Percentiles rank a stretch among this genome's conserved stretches.
Evolutionary conservation across 139 green algal species (phyloP).

Genomic region (Pedinophyceae sp.): DNA sequence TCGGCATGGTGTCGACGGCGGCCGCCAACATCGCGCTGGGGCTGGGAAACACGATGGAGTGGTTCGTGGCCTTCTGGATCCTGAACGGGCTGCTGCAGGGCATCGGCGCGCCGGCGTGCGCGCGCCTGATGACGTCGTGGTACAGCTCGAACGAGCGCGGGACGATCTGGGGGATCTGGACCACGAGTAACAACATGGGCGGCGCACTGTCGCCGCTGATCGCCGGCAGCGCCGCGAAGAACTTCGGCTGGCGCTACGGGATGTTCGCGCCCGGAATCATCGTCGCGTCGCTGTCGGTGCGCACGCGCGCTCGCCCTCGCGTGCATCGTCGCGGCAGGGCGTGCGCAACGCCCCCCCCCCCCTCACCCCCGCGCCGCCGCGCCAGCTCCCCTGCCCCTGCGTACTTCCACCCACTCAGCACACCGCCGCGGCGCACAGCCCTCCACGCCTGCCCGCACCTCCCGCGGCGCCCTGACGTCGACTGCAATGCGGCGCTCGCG

Average conservation of each 20-base stretch:
- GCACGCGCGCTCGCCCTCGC: neutral
- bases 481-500: too few species aligned
- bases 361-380: too few species aligned
- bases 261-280: slow-evolving; percentile 3
- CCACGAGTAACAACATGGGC: slow-evolving; percentile 11
- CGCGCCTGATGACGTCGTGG: neutral
- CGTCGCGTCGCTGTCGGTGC: neutral
- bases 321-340: neutral
- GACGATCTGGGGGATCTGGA: slow-evolving; percentile 57
- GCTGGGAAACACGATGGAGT: neutral
- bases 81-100: slow-evolving; percentile 2
- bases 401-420: too few species aligned
- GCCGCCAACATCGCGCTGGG: neutral
- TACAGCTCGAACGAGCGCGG: slow-evolving; percentile 10
- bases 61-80: slow-evolving; percentile 4
- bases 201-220: slow-evolving; percentile 2
- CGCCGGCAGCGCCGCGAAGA: slow-evolving; percentile 7
- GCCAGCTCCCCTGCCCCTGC: too few species aligned
- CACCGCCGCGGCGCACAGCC: too few species aligned
- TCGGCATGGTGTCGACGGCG: slow-evolving; percentile 1
- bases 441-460: too few species aligned
- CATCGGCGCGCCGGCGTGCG: neutral
- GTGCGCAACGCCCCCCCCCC: too few species aligned
- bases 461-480: too few species aligned
- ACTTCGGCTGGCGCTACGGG: slow-evolving; percentile 14